phyloP scores from a whole-genome alignment of 257 asterid genomes.

The Penstemon newberryi region DNA sequence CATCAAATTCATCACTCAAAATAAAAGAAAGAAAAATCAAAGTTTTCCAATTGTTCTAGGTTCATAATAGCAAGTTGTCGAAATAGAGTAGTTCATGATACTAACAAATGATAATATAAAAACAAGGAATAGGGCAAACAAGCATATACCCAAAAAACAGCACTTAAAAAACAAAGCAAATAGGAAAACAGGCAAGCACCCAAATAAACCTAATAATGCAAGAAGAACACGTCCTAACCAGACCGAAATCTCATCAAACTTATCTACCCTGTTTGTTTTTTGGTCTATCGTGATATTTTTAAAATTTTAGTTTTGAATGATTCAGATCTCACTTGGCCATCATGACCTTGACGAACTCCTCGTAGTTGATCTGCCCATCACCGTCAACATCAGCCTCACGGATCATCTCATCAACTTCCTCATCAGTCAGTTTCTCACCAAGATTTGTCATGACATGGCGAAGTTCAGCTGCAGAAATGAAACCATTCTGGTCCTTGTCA shows the following conservation, averaged over 20 bases:
- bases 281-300: constrained; percentile 22
- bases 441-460: constrained; percentile 90
- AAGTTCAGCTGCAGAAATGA: constrained; percentile 88
- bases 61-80: constrained; percentile 27
- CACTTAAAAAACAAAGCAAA: constrained; percentile 30
- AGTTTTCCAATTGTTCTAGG: constrained; percentile 23
- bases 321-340: constrained; percentile 74
- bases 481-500: constrained; percentile 85
- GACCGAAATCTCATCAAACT: constrained; percentile 36
- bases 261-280: constrained; percentile 33
- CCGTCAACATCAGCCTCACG: constrained; percentile 94
- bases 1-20: constrained; percentile 31
- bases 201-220: constrained; percentile 28
- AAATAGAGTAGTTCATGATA: constrained; percentile 24
- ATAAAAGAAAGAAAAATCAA: constrained; percentile 18
- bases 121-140: constrained; percentile 35
- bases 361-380: constrained; percentile 88
- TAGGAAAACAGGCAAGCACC: constrained; percentile 28
- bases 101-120: constrained; percentile 28
- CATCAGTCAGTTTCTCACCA: constrained; percentile 87
- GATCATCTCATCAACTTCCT: constrained; percentile 90
- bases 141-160: constrained; percentile 32
- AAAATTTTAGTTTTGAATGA: constrained; percentile 29
- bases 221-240: constrained; percentile 36
- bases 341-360: constrained; percentile 92